These are phyloP conservation scores for Neoscytalidium dimidiatum DNA, from an alignment of 2,329 filamentous ascomycete species.

Conservation along the genomic window DNA sequence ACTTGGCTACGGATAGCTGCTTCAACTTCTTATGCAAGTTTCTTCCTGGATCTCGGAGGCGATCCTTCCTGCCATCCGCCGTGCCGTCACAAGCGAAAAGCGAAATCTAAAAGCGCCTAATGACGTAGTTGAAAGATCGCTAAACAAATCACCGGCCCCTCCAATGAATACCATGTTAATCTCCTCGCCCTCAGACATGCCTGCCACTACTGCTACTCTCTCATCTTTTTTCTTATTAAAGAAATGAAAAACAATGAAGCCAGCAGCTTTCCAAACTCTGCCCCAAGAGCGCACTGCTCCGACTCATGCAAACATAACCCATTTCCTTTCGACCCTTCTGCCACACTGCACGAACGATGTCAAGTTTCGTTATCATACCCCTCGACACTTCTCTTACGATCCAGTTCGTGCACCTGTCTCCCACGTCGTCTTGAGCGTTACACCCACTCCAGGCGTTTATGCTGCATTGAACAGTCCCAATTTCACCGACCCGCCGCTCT, in stretches of 20 bases:
- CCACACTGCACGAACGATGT: constrained; percentile 35
- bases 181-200: no score
- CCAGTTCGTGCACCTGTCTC: constrained; percentile 32
- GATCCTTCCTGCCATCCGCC: no score
- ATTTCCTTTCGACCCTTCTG: constrained; percentile 32
- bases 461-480: constrained; percentile 27
- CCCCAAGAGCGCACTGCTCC: not conserved
- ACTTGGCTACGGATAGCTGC: no score
- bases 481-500: constrained; percentile 24
- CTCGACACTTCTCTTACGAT: constrained; percentile 22
- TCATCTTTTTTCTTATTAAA: no score
- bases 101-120: no score
- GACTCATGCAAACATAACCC: constrained; percentile 23
- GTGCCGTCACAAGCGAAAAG: no score
- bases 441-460: constrained; percentile 34
- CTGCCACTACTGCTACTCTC: no score
- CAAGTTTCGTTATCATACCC: constrained; percentile 36
- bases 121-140: no score
- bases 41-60: no score
- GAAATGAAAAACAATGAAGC: not conserved
- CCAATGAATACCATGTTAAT: no score
- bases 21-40: no score
- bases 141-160: not conserved
- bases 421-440: constrained; percentile 34
- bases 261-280: not conserved